phyloP scores from a whole-genome alignment of 225 moss, liverwort and hornwort species.

The Thuidium tamariscinum region DNA sequence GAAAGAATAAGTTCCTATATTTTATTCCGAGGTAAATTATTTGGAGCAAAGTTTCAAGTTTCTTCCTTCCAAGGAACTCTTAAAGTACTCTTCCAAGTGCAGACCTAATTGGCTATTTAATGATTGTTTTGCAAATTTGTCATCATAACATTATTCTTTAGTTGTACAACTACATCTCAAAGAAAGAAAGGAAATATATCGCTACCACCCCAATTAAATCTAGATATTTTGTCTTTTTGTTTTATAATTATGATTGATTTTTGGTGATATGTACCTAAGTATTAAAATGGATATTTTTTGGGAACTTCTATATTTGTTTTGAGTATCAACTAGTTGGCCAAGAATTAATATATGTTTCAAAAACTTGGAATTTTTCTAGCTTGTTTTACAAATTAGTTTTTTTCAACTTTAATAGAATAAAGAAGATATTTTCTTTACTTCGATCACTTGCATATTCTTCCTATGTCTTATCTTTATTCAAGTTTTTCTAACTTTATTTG shows the following conservation, averaged over 20 bases:
- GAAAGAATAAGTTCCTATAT: neutral
- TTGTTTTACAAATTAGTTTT: neutral
- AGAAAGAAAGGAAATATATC: neutral
- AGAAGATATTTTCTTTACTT: no score
- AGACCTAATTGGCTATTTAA: neutral
- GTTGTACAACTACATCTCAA: neutral
- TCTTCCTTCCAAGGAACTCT: neutral
- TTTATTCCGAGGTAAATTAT: neutral
- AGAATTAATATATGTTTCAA: neutral
- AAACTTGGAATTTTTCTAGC: accelerated
- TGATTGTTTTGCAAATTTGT: neutral
- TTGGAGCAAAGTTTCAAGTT: no score
- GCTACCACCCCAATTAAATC: no score
- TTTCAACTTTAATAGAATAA: no score
- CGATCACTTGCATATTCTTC: neutral
- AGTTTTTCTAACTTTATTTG: no score
- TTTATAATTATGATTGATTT: neutral
- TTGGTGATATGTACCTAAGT: no score
- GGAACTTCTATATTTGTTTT: neutral
- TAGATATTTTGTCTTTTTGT: neutral
- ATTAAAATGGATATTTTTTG: accelerated
- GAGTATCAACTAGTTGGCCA: neutral
- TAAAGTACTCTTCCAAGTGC: neutral
- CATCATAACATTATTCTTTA: neutral
- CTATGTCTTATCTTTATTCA: neutral